These are phyloP conservation scores for Samsoniella hepiali DNA, from an alignment of 2,329 filamentous ascomycete species.

Conservation along the genomic window DNA sequence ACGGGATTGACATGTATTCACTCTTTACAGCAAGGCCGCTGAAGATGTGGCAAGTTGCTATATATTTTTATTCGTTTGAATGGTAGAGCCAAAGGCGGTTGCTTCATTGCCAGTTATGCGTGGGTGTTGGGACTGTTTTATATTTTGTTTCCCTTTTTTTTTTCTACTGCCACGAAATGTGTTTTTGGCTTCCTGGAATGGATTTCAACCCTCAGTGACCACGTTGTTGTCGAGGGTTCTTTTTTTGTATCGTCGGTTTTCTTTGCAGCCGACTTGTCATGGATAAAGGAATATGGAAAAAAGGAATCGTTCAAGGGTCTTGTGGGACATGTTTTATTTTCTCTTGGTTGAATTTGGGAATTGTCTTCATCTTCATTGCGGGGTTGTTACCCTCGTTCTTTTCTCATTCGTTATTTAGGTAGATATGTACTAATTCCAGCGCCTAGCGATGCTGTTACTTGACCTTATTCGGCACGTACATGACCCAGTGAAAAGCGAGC, in stretches of 20 bases:
- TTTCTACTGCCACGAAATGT: background rate
- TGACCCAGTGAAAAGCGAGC: background rate
- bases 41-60: background rate
- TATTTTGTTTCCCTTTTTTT: background rate
- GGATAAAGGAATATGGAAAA: slow-evolving; percentile 2
- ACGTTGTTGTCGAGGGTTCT: background rate
- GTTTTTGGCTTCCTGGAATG: background rate
- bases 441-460: slow-evolving; percentile 1
- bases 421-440: slow-evolving; percentile 16
- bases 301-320: background rate
- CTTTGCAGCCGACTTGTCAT: background rate
- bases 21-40: background rate
- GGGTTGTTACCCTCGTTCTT: background rate
- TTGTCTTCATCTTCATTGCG: background rate
- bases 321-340: background rate
- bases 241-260: background rate
- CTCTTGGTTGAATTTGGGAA: background rate
- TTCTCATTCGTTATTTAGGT: slow-evolving; percentile 1
- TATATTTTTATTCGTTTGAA: slow-evolving; percentile 5
- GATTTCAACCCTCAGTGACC: background rate
- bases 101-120: background rate
- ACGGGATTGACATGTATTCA: slow-evolving; percentile 3
- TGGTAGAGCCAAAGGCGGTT: slow-evolving; percentile 3
- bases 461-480: background rate
- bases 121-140: slow-evolving; percentile 7